Percentiles rank a stretch among this genome's conserved stretches.
Conservation (phyloP, 2,329 filamentous ascomycete species). For the Pyrenochaeta sp. region DNA sequence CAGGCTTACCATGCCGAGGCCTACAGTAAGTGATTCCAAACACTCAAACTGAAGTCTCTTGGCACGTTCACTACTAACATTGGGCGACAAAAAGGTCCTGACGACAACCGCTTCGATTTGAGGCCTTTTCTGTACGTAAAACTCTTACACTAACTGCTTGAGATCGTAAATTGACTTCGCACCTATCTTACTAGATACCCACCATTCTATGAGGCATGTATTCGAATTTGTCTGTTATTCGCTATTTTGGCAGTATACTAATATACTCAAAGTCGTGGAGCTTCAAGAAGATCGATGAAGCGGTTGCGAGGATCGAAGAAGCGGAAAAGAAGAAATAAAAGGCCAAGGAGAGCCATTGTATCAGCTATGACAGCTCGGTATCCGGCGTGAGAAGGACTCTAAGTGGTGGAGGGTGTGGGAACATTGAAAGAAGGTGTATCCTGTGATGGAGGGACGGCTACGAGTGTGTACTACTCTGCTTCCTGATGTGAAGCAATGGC, state of each 20-base stretch:
- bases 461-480: too few relatives aligned
- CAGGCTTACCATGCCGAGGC: too few relatives aligned
- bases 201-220: not conserved
- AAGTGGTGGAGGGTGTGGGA: too few relatives aligned
- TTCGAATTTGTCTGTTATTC: not conserved
- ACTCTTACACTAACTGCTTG: conserved; percentile 12
- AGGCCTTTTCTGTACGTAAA: conserved; percentile 51
- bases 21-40: too few relatives aligned
- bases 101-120: conserved; percentile 65
- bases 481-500: too few relatives aligned
- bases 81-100: conserved; percentile 55
- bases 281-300: conserved; percentile 2
- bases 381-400: too few relatives aligned
- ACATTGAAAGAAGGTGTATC: too few relatives aligned
- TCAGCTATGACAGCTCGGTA: too few relatives aligned
- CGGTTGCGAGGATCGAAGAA: conserved; percentile 5
- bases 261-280: not conserved
- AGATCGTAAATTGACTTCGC: not conserved
- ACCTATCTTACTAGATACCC: not conserved
- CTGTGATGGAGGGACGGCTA: too few relatives aligned
- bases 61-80: not conserved
- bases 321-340: not conserved
- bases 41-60: too few relatives aligned
- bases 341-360: too few relatives aligned
- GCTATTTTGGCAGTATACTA: not conserved